Evolutionary conservation across 768 basidiomycete genomes (phyloP).

Genomic region (Tricholoma sp.): DNA sequence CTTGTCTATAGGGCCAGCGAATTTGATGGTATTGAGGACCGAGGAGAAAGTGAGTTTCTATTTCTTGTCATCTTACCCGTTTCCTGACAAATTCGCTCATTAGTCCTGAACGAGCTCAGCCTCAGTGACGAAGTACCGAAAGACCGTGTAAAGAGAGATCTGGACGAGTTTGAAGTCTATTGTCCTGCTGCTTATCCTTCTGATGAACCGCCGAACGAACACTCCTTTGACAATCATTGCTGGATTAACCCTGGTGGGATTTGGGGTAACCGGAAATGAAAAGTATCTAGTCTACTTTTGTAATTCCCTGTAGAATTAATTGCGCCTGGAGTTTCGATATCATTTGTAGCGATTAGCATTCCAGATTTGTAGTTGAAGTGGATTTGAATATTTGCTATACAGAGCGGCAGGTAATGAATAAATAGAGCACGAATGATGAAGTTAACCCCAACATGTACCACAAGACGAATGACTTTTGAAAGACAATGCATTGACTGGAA

Average conservation of each 20-base stretch:
- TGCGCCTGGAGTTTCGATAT: background rate
- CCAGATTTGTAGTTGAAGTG: background rate
- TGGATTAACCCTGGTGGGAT: conserved; percentile 26
- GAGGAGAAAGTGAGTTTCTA: conserved; percentile 5
- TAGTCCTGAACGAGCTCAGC: conserved; percentile 7
- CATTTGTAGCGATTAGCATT: background rate
- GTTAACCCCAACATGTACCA: background rate
- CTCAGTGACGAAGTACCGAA: conserved; percentile 9
- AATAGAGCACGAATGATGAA: background rate
- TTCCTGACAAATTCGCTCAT: background rate
- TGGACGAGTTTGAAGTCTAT: conserved; percentile 11
- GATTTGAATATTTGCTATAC: background rate
- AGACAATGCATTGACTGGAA: background rate
- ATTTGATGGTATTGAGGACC: conserved; percentile 14
- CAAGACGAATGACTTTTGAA: background rate
- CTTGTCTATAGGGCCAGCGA: conserved; percentile 11
- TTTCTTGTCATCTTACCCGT: background rate
- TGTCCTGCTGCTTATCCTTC: conserved; percentile 14
- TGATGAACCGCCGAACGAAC: background rate
- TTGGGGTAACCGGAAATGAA: conserved; percentile 13
- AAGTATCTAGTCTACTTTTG: background rate
- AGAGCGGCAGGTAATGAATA: background rate
- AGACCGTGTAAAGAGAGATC: background rate
- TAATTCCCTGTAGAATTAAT: background rate
- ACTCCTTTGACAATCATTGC: conserved; percentile 11